These are phyloP conservation scores for Jaminaea rosea DNA, from an alignment of 1,284 basidiomycete species.

Conservation along the genomic window DNA sequence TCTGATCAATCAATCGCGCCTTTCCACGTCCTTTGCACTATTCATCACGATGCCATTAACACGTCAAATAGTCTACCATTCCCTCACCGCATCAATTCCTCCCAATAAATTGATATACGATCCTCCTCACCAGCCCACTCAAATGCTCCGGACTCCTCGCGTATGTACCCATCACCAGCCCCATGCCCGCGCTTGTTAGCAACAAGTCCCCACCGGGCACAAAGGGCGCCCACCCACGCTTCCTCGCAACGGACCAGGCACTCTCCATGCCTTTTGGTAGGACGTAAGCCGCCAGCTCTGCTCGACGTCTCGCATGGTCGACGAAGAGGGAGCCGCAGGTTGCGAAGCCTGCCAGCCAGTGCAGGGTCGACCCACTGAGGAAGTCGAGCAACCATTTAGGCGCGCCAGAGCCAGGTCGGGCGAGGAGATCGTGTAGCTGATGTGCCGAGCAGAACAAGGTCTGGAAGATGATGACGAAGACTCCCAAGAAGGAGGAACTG, in stretches of 20 bases:
- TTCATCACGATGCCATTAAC: not conserved
- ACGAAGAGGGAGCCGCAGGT: constrained; percentile 72
- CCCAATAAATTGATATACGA: constrained; percentile 63
- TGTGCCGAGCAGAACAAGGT: constrained; percentile 68
- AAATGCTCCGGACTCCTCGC: constrained; percentile 82
- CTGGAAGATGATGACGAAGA: constrained; percentile 81
- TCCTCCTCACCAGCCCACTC: constrained; percentile 71
- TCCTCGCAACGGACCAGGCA: constrained; percentile 69
- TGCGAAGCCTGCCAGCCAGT: constrained; percentile 66
- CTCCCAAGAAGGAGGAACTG: constrained; percentile 78
- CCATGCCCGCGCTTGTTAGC: constrained; percentile 65
- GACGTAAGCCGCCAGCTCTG: constrained; percentile 87
- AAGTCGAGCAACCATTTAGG: constrained; percentile 54
- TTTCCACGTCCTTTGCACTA: too few relatives aligned
- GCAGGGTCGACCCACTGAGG: constrained; percentile 57
- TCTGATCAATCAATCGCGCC: too few relatives aligned
- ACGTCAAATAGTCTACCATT: not conserved
- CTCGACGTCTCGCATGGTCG: constrained; percentile 71
- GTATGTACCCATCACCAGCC: constrained; percentile 76
- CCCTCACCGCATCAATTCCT: not conserved
- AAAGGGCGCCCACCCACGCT: constrained; percentile 65
- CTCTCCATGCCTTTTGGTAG: constrained; percentile 64
- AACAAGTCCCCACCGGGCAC: constrained; percentile 60
- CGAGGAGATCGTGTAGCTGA: constrained; percentile 51
- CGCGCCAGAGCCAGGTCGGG: constrained; percentile 5